Base-by-base conservation (phyloP, 75 land plant genomes). In the Pinus albicaulis region DNA sequence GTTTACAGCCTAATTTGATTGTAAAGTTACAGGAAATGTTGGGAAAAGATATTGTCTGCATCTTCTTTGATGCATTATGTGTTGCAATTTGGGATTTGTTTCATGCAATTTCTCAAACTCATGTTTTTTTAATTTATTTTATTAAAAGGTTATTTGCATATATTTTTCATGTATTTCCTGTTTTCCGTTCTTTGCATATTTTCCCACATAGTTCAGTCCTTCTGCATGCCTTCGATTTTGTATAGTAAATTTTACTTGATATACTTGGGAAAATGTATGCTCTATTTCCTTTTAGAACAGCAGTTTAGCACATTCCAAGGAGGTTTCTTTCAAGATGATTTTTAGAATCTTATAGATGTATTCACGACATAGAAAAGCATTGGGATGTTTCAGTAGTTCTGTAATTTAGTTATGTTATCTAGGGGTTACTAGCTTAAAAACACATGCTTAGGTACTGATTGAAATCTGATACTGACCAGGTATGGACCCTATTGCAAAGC, bases 401-500 rank as follows among this genome's bases (percentile, higher is more conserved):
- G 36, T 22, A 41, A 36, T 64, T 68, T 10, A 41, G 22, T 44
- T 41, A 22, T 41, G 41, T 68, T 8, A 20, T 41, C 10, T 41
- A 68, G 23, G 22, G 71, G 22, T 36, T 17, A 68, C 41, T 12
- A 38, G 38, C 12, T 41, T 36, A n/a, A 68, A 7, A 41, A 19
- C 38, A 38, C 71, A 41, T 41, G 71, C 71, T 68, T 2, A 68
- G 23, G 7, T 68, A 41, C 5, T 4, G 4, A n/a, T 8, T 68
- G 23, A 48, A 48, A 48, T 48, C 53, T 48, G 53, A 68, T 68
- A 11, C 71, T 10, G 48, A 48, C 53, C 53, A 86, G 98, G 98
- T 59, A 95, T 95, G 98, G 98, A 95, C 87, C 98, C 98, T 44
- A 88, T 95, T 64, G 96, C 98, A 38, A 93, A 89, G 64, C 73